A percentile compares a stretch with the other conserved stretches of the same genome.
Evolutionary conservation across 768 basidiomycete genomes (phyloP).

Genomic region (Macrolepiota albuminosa): DNA sequence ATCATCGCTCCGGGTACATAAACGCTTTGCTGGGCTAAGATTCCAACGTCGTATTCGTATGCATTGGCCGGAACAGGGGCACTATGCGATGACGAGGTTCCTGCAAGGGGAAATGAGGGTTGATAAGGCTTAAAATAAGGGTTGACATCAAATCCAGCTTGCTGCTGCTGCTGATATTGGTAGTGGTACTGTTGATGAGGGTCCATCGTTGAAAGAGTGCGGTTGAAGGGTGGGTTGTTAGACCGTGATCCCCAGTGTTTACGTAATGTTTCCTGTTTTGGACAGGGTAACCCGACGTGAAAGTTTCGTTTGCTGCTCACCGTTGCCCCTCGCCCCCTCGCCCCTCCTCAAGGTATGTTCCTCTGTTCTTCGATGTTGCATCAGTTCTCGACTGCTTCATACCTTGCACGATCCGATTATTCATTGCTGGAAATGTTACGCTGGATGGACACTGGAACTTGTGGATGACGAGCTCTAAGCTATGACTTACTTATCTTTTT

Average conservation of each 20-base stretch:
- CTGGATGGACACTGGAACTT: conserved; percentile 24
- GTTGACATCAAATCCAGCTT: conserved; percentile 57
- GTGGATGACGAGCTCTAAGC: conserved; percentile 28
- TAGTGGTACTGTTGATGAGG: conserved; percentile 44
- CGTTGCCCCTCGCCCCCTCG: conserved; percentile 26
- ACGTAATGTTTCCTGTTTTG: conserved; percentile 24
- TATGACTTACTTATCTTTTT: conserved; percentile 4
- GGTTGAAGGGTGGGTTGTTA: too few species aligned
- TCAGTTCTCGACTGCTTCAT: background rate
- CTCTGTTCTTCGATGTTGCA: background rate
- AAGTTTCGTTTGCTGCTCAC: conserved; percentile 15
- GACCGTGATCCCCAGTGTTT: conserved; percentile 7
- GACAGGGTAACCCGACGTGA: background rate
- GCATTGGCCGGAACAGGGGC: conserved; percentile 87
- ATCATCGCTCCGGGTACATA: conserved; percentile 91
- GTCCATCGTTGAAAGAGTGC: conserved; percentile 30
- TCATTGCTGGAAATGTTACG: background rate
- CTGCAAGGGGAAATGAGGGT: conserved; percentile 63
- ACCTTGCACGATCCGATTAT: background rate
- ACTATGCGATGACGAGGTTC: conserved; percentile 60
- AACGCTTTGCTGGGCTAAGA: conserved; percentile 85
- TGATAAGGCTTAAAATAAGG: conserved; percentile 80
- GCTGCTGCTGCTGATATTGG: conserved; percentile 49
- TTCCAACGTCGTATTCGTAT: conserved; percentile 90
- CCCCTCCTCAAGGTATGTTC: conserved; percentile 37